Conservation (phyloP, 768 basidiomycete genomes). For the Hericium alpestre region DNA sequence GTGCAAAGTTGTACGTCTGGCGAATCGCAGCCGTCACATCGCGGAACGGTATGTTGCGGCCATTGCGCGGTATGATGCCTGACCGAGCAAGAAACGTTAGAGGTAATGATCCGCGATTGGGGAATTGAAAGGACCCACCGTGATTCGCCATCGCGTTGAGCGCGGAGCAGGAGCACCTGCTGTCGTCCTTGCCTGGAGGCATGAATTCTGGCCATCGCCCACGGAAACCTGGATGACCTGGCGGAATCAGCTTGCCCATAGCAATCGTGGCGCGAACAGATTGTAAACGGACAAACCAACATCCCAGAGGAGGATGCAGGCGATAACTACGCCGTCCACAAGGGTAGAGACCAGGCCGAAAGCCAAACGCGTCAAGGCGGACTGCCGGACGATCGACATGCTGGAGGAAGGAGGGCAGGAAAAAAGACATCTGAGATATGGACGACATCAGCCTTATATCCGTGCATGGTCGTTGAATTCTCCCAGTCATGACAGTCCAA, state of each 20-base stretch:
- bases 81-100: not conserved
- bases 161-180: constrained; percentile 63
- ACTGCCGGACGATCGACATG: not conserved
- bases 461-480: too few species aligned
- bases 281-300: constrained; percentile 40
- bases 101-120: too few species aligned
- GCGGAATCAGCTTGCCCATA: constrained; percentile 44
- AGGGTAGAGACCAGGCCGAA: not conserved
- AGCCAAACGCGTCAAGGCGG: not conserved
- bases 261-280: constrained; percentile 34
- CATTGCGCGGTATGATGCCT: constrained; percentile 47
- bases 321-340: constrained; percentile 2
- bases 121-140: constrained; percentile 34
- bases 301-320: constrained; percentile 39
- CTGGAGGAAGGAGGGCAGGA: not conserved
- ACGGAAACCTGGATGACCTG: constrained; percentile 43
- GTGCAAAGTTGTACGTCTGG: constrained; percentile 57
- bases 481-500: too few species aligned
- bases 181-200: constrained; percentile 49
- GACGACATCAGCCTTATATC: too few species aligned
- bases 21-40: constrained; percentile 33
- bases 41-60: constrained; percentile 57
- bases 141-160: constrained; percentile 80
- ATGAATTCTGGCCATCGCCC: constrained; percentile 63
- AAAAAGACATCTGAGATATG: not conserved